Evolutionary conservation across 2,329 filamentous ascomycete species (phyloP).

Genomic region (Curvularia hawaiiensis): DNA sequence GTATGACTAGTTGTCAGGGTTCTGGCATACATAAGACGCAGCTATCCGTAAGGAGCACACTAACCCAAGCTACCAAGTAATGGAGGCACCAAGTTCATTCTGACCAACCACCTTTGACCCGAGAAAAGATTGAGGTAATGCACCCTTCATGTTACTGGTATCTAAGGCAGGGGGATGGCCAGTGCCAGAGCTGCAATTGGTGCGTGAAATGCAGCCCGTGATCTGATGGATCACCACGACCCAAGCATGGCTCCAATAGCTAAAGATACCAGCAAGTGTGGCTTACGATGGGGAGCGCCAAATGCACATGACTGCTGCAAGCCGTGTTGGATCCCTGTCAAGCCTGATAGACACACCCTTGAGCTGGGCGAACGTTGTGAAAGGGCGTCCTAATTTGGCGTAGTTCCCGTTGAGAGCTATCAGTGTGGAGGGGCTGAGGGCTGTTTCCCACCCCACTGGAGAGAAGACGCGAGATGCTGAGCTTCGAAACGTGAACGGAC

Average conservation of each 20-base stretch:
- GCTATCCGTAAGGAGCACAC: constrained; percentile 28
- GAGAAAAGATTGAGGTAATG: constrained; percentile 22
- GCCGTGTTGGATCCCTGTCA: constrained; percentile 28
- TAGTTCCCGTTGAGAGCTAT: constrained; percentile 31
- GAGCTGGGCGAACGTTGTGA: constrained; percentile 15
- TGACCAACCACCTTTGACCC: constrained; percentile 18
- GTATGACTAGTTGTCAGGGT: constrained; percentile 22
- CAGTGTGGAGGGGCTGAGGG: constrained; percentile 31
- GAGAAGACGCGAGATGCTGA: constrained; percentile 33
- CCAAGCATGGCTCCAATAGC: constrained; percentile 29
- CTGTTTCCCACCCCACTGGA: constrained; percentile 40
- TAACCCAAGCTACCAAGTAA: constrained; percentile 21
- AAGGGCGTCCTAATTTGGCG: constrained; percentile 31
- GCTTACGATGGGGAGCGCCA: constrained; percentile 23
- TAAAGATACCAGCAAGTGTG: constrained; percentile 30
- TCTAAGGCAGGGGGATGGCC: constrained; percentile 19
- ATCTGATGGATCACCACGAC: constrained; percentile 27
- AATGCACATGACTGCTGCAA: constrained; percentile 35
- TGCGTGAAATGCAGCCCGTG: constrained; percentile 33
- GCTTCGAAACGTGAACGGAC: constrained; percentile 31
- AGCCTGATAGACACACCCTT: constrained; percentile 24
- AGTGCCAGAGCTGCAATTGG: constrained; percentile 32
- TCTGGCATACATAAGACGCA: constrained; percentile 31
- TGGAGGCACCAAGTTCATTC: constrained; percentile 14
- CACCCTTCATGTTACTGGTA: constrained; percentile 20